Base-by-base conservation (phyloP, 768 basidiomycete species). In the Termitomyces sp. region DNA sequence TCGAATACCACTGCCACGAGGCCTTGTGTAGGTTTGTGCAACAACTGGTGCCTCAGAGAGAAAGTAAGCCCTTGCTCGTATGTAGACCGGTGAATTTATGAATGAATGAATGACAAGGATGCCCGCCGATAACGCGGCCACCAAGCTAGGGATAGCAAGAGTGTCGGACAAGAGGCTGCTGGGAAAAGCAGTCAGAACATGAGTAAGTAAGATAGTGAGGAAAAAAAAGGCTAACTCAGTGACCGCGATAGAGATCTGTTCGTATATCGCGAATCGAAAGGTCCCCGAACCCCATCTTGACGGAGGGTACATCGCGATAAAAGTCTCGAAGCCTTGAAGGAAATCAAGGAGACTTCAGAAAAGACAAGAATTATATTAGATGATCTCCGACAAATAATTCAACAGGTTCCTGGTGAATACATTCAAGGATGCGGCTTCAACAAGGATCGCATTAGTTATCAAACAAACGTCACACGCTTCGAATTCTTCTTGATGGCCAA, bases 1-100 rank as follows among this genome's bases (percentile, higher is more conserved):
- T 37, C 66, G 66, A 49, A 76, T 61, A 47, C 75, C 73, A 24
- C 65, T 63, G 30, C 66, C 51, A 28, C 50, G n/a, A 15, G 35
- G 24, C 6, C 22, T 38, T 22, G 28, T 11, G 34, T 56, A 21
- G 19, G 47, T 28, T 28, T 43, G 56, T 45, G 59, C 57, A 34
- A 21, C n/a, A 7, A 42, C 15, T 19, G 12, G 14, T 40, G 51
- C 35, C 19, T 45, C 48, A 9, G 44, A 41, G 24, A 43, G 57
- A 30, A 57, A n/a, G 19, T 45, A 58, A 12, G 57, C 38, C 34
- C 43, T 55, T 10, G 51, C 34, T 30, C 21, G 51, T 38, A 48
- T 55, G 43, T 28, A 53, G 40, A 44, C 8, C 11, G 24, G 46
- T 30, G 54, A 62, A n/a, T 35, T 35, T 22, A 64, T n/a, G 19